A percentile compares a stretch with the other conserved stretches of the same genome.
These are phyloP conservation scores for Clavaria fumosa DNA, from an alignment of 768 basidiomycete species.

Conservation along the genomic window DNA sequence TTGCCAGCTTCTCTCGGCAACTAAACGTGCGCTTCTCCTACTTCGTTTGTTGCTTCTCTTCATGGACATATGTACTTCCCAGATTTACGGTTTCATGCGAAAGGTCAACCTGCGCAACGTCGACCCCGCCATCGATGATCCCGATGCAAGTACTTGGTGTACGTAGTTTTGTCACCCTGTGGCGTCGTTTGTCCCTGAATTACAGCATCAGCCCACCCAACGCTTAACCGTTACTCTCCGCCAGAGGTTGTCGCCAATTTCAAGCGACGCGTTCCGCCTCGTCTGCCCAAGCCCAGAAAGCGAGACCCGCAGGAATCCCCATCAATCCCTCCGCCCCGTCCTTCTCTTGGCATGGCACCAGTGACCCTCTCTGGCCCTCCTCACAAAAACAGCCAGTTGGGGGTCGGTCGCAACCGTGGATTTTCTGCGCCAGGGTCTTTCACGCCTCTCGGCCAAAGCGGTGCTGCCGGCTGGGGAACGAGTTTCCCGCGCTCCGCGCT, in stretches of 20 bases:
- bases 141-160: conserved; percentile 97
- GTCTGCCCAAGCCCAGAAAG: conserved; percentile 76
- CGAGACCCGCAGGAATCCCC: conserved; percentile 58
- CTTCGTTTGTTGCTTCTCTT: conserved; percentile 14
- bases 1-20: conserved; percentile 95
- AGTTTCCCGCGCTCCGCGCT: conserved; percentile 48
- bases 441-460: conserved; percentile 49
- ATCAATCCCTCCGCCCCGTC: conserved; percentile 59
- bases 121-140: conserved; percentile 89
- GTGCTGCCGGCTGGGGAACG: conserved; percentile 41
- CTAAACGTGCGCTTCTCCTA: conserved; percentile 59
- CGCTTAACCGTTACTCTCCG: conserved; percentile 79
- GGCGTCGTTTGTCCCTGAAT: conserved; percentile 10
- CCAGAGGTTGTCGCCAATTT: conserved; percentile 86
- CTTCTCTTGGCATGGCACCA: conserved; percentile 54
- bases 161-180: conserved; percentile 23
- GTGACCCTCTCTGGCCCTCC: conserved; percentile 54
- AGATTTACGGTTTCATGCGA: conserved; percentile 99
- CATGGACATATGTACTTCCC: conserved; percentile 10
- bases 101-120: conserved; percentile 93
- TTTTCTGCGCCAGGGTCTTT: conserved; percentile 77
- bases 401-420: conserved; percentile 51
- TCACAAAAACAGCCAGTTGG: conserved; percentile 25
- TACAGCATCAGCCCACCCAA: conserved; percentile 58
- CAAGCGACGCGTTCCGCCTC: conserved; percentile 89